Evolutionary conservation across 768 basidiomycete species (phyloP).

Genomic region (Serendipita vermifera): DNA sequence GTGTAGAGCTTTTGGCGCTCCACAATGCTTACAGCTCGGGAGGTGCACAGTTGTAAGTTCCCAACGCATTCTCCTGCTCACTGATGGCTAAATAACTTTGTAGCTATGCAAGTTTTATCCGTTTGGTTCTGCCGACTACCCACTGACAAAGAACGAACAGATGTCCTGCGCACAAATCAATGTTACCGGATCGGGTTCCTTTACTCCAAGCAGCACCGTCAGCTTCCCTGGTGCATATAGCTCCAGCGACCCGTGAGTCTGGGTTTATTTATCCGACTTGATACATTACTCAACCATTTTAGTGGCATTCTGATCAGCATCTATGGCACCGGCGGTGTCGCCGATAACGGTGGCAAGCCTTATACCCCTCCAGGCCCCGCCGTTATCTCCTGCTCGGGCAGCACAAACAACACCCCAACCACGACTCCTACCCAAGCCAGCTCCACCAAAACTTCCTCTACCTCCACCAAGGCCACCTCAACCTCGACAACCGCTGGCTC

Average conservation of each 20-base stretch:
- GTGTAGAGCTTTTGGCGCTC: slow-evolving; percentile 30
- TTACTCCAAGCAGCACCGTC: slow-evolving; percentile 27
- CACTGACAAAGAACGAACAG: no score
- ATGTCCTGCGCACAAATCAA: slow-evolving; percentile 22
- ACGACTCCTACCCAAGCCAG: no score
- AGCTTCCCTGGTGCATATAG: slow-evolving; percentile 38
- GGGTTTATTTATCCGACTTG: no score
- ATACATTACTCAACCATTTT: no score
- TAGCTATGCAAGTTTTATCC: no score
- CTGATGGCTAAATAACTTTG: neutral
- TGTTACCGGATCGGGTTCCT: neutral
- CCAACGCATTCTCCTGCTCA: slow-evolving; percentile 31
- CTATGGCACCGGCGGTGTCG: neutral
- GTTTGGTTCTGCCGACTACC: no score
- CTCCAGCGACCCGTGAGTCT: slow-evolving; percentile 33
- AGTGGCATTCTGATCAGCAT: slow-evolving; percentile 2
- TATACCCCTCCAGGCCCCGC: slow-evolving; percentile 23
- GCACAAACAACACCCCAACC: no score
- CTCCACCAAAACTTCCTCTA: no score
- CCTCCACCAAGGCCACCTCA: no score
- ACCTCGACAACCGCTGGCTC: no score
- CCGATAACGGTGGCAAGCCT: neutral
- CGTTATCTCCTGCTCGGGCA: no score
- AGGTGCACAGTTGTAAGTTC: slow-evolving; percentile 14
- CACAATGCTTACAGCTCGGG: neutral